phyloP scores from a whole-genome alignment of 495 filamentous ascomycete species.

The Sordaria brevicollis region DNA sequence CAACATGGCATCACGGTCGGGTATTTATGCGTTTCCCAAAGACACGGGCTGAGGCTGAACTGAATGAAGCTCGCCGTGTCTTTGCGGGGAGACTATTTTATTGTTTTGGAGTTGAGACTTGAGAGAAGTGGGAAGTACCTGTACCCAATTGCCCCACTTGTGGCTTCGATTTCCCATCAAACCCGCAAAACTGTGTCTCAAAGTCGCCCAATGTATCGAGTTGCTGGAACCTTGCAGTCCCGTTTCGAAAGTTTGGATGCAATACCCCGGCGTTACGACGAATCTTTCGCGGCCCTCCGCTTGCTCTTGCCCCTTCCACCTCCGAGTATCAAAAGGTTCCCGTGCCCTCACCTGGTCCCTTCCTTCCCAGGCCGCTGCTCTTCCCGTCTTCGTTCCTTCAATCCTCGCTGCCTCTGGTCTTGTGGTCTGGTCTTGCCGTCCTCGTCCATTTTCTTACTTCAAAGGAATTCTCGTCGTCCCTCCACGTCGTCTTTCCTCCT shows the following conservation, averaged over 20 bases:
- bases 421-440: not conserved
- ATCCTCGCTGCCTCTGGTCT: not conserved
- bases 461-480: not conserved
- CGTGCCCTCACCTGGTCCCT: not conserved
- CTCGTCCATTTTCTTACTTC: not conserved
- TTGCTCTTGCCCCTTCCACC: not conserved
- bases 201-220: not conserved
- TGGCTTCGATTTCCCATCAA: not conserved
- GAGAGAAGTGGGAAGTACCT: not conserved
- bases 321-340: not conserved
- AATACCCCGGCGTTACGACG: not conserved
- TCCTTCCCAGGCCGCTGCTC: not conserved
- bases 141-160: not conserved
- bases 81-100: not conserved
- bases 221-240: not conserved
- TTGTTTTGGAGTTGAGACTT: not conserved
- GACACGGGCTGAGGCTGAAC: not conserved
- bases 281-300: not conserved
- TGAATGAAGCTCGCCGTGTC: not conserved
- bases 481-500: not conserved
- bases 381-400: not conserved
- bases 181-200: not conserved
- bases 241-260: not conserved
- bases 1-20: not conserved
- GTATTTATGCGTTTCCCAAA: not conserved